Evolutionary conservation across 1,284 basidiomycete species (phyloP).

Genomic region (Pseudozyma hubeiensis): DNA sequence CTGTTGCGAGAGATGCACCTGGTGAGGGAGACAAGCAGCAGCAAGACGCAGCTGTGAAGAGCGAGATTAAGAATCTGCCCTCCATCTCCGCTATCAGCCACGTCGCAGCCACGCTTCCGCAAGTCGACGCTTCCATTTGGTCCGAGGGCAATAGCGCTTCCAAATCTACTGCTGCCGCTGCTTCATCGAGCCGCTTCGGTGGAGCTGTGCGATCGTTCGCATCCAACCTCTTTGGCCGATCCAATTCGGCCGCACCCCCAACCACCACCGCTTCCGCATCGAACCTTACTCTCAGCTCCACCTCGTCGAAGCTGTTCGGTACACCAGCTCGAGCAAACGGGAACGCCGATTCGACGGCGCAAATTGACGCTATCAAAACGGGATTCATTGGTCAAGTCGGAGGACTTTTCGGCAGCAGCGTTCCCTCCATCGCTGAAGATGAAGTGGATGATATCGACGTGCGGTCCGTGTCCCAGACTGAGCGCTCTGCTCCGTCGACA

Average conservation of each 20-base stretch:
- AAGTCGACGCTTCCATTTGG: slow-evolving; percentile 32
- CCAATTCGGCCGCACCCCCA: not conserved
- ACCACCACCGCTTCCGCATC: not conserved
- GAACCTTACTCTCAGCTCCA: slow-evolving; percentile 8
- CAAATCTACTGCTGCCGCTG: not conserved
- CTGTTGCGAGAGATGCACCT: slow-evolving; percentile 5
- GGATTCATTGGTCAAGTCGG: slow-evolving; percentile 24
- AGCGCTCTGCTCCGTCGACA: not conserved
- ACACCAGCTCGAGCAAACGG: not conserved
- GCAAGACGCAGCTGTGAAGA: not conserved
- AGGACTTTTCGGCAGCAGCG: slow-evolving; percentile 5
- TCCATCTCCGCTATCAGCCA: slow-evolving; percentile 38
- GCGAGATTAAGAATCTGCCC: not conserved
- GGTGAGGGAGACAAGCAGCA: not conserved
- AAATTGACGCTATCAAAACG: slow-evolving; percentile 34
- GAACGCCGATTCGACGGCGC: not conserved
- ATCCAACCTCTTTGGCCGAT: slow-evolving; percentile 30
- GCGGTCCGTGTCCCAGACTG: not conserved
- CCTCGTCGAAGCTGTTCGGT: slow-evolving; percentile 34
- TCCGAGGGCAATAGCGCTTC: not conserved
- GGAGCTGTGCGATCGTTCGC: slow-evolving; percentile 37
- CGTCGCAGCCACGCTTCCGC: slow-evolving; percentile 4
- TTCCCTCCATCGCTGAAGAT: not conserved
- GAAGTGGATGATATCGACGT: slow-evolving; percentile 5
- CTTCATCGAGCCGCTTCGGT: slow-evolving; percentile 9